Percentiles rank a stretch among this genome's conserved stretches.
Conservation (phyloP, 306 rosid genomes). For the Fagus sylvatica region DNA sequence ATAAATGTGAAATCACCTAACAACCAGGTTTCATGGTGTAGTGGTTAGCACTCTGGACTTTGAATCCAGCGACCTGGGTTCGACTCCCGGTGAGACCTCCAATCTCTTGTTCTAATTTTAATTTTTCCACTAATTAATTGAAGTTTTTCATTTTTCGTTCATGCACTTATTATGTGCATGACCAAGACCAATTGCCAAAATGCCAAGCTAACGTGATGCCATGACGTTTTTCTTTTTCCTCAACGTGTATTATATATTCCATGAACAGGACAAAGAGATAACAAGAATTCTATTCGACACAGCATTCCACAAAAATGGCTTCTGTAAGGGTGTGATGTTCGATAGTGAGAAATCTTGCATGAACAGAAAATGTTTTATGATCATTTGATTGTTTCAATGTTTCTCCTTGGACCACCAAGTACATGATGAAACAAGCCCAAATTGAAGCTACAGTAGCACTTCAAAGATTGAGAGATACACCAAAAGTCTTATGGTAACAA, state of each 20-base stretch:
- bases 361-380: not conserved
- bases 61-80: conserved; percentile 81
- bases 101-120: not conserved
- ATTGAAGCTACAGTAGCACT: not conserved
- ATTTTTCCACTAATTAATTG: not conserved
- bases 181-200: no score
- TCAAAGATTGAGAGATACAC: no score
- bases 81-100: conserved; percentile 63
- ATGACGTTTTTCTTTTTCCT: no score
- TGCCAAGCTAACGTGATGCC: no score
- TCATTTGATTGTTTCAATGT: not conserved
- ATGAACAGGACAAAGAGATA: no score
- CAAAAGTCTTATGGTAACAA: no score
- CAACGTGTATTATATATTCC: no score
- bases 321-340: no score
- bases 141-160: not conserved
- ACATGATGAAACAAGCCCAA: not conserved
- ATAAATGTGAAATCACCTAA: not conserved
- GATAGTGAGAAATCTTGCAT: not conserved
- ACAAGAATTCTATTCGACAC: not conserved
- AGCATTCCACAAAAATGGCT: not conserved
- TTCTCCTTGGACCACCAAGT: not conserved
- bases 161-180: not conserved
- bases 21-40: conserved; percentile 52
- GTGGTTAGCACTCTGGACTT: conserved; percentile 80